A percentile compares a stretch with the other conserved stretches of the same genome.
Conservation (phyloP, 805 yeast genomes). For the Debaryomyces tyrocola region DNA sequence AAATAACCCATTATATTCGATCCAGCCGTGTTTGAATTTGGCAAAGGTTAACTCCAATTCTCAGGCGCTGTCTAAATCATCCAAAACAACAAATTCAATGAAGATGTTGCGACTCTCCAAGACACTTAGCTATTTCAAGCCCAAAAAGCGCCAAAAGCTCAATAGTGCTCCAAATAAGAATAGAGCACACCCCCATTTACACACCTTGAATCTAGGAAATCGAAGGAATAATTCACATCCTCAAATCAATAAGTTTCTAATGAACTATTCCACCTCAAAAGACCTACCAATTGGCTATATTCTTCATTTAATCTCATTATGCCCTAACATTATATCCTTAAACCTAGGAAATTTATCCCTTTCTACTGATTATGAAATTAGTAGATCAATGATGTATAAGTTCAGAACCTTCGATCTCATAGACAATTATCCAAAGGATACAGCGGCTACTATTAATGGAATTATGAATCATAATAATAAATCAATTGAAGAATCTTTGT, state of each 20-base stretch:
- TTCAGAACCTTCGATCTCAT: slow-evolving; percentile 39
- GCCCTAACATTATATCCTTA: slow-evolving; percentile 57
- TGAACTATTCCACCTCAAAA: slow-evolving; percentile 62
- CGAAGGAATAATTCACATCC: slow-evolving; percentile 47
- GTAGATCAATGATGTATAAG: slow-evolving; percentile 32
- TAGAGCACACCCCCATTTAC: not conserved
- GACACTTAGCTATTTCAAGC: slow-evolving; percentile 19
- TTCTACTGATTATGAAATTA: slow-evolving; percentile 64
- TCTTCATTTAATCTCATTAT: slow-evolving; percentile 64
- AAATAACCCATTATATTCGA: slow-evolving; percentile 62
- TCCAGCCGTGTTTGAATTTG: slow-evolving; percentile 18
- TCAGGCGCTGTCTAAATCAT: slow-evolving; percentile 14
- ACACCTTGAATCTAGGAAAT: slow-evolving; percentile 2
- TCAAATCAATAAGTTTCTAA: slow-evolving; percentile 55
- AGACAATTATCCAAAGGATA: slow-evolving; percentile 36
- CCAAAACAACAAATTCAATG: slow-evolving; percentile 13
- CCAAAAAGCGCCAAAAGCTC: slow-evolving; percentile 15
- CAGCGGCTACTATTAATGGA: slow-evolving; percentile 22
- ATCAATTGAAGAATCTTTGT: not conserved
- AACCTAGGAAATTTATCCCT: slow-evolving; percentile 63
- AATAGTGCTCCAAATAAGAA: slow-evolving; percentile 1
- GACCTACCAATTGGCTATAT: slow-evolving; percentile 81
- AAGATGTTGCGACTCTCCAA: slow-evolving; percentile 13
- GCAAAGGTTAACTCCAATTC: slow-evolving; percentile 17
- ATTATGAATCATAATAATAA: slow-evolving; percentile 13